Conservation (phyloP, 306 rosid species). For the Medicago ruthenica region DNA sequence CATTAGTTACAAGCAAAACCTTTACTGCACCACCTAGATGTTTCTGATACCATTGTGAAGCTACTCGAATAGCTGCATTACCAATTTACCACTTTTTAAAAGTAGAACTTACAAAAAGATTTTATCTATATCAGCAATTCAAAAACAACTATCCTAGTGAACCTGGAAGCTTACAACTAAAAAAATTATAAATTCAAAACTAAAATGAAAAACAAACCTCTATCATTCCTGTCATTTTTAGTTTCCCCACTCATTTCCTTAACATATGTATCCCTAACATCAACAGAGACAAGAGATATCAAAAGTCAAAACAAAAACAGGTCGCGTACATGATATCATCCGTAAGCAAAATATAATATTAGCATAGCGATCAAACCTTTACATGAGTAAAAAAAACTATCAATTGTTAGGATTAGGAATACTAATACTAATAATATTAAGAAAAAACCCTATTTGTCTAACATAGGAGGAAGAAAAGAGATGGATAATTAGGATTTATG, state of each 20-base stretch:
- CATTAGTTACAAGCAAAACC: slow-evolving; percentile 90
- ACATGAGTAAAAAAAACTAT: neutral
- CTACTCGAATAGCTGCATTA: slow-evolving; percentile 89
- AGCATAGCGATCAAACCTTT: slow-evolving; percentile 1
- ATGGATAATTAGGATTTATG: neutral
- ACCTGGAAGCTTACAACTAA: slow-evolving; percentile 1
- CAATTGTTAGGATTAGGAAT: too few relatives aligned
- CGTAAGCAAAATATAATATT: slow-evolving; percentile 22
- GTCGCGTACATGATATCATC: neutral
- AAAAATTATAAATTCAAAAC: slow-evolving; percentile 36
- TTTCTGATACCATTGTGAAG: slow-evolving; percentile 93
- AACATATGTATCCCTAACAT: slow-evolving; percentile 90
- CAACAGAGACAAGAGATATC: slow-evolving; percentile 23
- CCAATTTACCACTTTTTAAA: slow-evolving; percentile 43
- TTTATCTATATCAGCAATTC: slow-evolving; percentile 9
- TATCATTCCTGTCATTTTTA: slow-evolving; percentile 92
- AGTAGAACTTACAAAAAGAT: slow-evolving; percentile 39
- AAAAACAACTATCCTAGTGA: slow-evolving; percentile 18
- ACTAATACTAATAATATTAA: neutral
- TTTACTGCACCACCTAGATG: slow-evolving; percentile 78
- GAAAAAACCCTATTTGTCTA: neutral
- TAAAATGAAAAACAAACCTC: slow-evolving; percentile 67
- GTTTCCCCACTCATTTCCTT: slow-evolving; percentile 89
- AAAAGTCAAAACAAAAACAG: slow-evolving; percentile 6
- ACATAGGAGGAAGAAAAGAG: neutral